Conservation (phyloP, 2,329 filamentous ascomycete species). For the Helminthosporium solani region DNA sequence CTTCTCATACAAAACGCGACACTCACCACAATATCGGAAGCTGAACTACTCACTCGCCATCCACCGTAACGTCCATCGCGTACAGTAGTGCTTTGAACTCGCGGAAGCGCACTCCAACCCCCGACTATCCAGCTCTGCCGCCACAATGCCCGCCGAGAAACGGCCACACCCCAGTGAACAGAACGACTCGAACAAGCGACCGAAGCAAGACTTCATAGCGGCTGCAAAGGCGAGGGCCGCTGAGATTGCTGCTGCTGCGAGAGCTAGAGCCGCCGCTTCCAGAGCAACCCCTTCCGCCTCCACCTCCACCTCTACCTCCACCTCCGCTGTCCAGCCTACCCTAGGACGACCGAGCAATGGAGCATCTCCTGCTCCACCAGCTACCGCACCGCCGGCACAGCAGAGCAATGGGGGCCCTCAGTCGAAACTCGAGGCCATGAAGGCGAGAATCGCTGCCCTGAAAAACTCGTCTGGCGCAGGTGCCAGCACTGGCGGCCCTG, state of each 20-base stretch:
- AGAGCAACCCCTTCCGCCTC: not conserved
- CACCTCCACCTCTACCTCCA: too few species aligned
- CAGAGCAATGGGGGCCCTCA: conserved; percentile 6
- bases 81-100: not conserved
- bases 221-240: conserved; percentile 29
- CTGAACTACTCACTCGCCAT: too few species aligned
- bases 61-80: not conserved
- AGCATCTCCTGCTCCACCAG: conserved; percentile 10
- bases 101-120: not conserved
- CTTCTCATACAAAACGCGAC: too few species aligned
- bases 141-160: conserved; percentile 44
- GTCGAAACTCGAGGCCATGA: conserved; percentile 20
- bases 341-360: not conserved
- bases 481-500: conserved; percentile 44
- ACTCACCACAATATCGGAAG: too few species aligned
- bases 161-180: conserved; percentile 43
- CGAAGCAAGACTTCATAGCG: conserved; percentile 37
- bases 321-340: not conserved
- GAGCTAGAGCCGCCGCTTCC: conserved; percentile 29
- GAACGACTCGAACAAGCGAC: conserved; percentile 43
- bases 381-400: conserved; percentile 15
- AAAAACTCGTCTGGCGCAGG: conserved; percentile 23
- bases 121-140: conserved; percentile 6
- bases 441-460: conserved; percentile 12
- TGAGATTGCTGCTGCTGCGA: conserved; percentile 36